Evolutionary conservation across 306 rosid genomes (phyloP).

Genomic region (Alnus rubra): DNA sequence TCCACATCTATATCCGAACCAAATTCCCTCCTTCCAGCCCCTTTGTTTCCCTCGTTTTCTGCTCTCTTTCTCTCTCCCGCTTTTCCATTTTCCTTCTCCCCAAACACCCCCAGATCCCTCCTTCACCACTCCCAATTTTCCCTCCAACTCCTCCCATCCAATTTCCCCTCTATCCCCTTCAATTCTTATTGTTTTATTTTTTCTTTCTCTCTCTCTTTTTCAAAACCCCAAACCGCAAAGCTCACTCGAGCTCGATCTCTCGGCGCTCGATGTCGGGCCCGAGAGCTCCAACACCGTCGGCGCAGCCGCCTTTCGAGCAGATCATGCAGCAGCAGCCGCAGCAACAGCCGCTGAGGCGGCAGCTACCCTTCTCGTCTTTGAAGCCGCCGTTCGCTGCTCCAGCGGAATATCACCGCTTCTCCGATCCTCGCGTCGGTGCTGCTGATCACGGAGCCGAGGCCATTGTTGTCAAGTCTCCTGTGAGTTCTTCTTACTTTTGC

Average conservation of each 20-base stretch:
- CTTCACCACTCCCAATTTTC: slow-evolving; percentile 10
- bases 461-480: slow-evolving; percentile 65
- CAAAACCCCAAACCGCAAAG: slow-evolving; percentile 20
- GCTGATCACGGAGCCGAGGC: slow-evolving; percentile 55
- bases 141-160: slow-evolving; percentile 13
- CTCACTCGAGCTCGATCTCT: slow-evolving; percentile 34
- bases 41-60: slow-evolving; percentile 76
- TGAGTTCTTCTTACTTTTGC: slow-evolving; percentile 28
- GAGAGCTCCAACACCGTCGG: slow-evolving; percentile 45
- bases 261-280: slow-evolving; percentile 60
- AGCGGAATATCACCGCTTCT: slow-evolving; percentile 81
- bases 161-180: slow-evolving; percentile 12
- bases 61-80: slow-evolving; percentile 67
- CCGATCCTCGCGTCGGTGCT: slow-evolving; percentile 49
- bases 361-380: slow-evolving; percentile 71
- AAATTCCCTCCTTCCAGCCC: slow-evolving; percentile 78
- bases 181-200: background rate
- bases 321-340: slow-evolving; percentile 53
- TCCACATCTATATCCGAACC: slow-evolving; percentile 95
- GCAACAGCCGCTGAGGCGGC: slow-evolving; percentile 59
- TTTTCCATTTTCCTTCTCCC: slow-evolving; percentile 51
- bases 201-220: slow-evolving; percentile 13
- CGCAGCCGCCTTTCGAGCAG: slow-evolving; percentile 45
- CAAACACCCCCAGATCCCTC: slow-evolving; percentile 60
- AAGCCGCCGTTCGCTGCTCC: slow-evolving; percentile 74